Evolutionary conservation across 768 basidiomycete species (phyloP).

Genomic region (Boletus pseudo-olivaceus): DNA sequence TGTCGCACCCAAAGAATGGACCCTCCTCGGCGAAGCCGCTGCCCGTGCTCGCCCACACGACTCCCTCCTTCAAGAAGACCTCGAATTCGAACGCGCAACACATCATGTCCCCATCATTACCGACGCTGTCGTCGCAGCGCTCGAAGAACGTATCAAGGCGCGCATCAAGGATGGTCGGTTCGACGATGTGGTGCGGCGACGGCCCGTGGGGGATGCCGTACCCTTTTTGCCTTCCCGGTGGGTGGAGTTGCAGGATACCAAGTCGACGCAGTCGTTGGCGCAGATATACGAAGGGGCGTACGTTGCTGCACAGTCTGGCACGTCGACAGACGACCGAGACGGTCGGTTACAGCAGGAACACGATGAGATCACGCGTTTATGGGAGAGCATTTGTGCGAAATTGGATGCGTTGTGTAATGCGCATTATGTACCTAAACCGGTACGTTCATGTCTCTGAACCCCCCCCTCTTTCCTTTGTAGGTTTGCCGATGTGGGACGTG

Average conservation of each 20-base stretch:
- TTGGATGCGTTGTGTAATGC: conserved; percentile 93
- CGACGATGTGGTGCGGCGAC: conserved; percentile 88
- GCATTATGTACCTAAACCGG: conserved; percentile 92
- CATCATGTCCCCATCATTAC: conserved; percentile 88
- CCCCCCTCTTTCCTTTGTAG: background rate
- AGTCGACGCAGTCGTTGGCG: conserved; percentile 85
- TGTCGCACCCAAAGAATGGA: conserved; percentile 88
- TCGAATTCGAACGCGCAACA: conserved; percentile 90
- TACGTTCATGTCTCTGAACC: conserved; percentile 36
- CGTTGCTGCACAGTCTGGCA: conserved; percentile 56
- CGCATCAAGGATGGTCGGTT: conserved; percentile 82
- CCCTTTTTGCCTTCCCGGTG: conserved; percentile 89
- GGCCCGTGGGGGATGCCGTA: conserved; percentile 65
- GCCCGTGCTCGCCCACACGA: conserved; percentile 84
- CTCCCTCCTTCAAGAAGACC: conserved; percentile 86
- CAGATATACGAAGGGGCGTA: conserved; percentile 97
- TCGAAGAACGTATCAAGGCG: conserved; percentile 90
- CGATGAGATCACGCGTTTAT: conserved; percentile 74
- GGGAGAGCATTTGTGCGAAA: conserved; percentile 84
- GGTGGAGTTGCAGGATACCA: conserved; percentile 85
- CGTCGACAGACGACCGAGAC: conserved; percentile 71
- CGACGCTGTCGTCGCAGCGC: conserved; percentile 72
- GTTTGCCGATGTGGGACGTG: background rate
- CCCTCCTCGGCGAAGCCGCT: conserved; percentile 85
- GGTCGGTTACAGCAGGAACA: conserved; percentile 88